phyloP scores from a whole-genome alignment of 2,329 filamentous ascomycete species.

The Alternaria sp. region DNA sequence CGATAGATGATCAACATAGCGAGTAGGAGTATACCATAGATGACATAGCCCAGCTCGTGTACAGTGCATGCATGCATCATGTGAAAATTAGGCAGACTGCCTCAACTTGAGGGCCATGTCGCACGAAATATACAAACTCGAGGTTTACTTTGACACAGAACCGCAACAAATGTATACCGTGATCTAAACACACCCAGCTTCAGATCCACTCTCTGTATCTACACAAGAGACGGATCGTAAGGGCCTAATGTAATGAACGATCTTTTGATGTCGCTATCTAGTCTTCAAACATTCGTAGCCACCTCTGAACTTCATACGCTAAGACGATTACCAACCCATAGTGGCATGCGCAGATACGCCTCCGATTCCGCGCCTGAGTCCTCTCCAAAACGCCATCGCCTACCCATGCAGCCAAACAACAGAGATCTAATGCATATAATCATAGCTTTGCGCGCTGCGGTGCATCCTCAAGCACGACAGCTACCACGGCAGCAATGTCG shows the following conservation, averaged over 20 bases:
- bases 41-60: background rate
- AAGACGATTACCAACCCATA: slow-evolving; percentile 6
- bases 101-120: background rate
- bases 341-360: slow-evolving; percentile 18
- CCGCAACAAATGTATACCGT: background rate
- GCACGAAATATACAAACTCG: background rate
- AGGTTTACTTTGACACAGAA: background rate
- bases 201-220: background rate
- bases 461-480: slow-evolving; percentile 48
- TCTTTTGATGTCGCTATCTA: background rate
- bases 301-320: background rate
- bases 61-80: background rate
- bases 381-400: slow-evolving; percentile 35
- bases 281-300: background rate
- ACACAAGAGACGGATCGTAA: background rate
- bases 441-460: slow-evolving; percentile 20
- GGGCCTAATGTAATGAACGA: background rate
- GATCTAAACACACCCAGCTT: background rate
- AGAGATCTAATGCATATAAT: slow-evolving; percentile 24
- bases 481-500: slow-evolving; percentile 88
- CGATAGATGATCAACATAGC: background rate
- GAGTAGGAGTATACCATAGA: background rate
- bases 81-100: background rate
- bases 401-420: slow-evolving; percentile 30
- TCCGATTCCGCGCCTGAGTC: slow-evolving; percentile 10